Conservation (phyloP, 305 asterid species). For the Fraxinus platypoda region DNA sequence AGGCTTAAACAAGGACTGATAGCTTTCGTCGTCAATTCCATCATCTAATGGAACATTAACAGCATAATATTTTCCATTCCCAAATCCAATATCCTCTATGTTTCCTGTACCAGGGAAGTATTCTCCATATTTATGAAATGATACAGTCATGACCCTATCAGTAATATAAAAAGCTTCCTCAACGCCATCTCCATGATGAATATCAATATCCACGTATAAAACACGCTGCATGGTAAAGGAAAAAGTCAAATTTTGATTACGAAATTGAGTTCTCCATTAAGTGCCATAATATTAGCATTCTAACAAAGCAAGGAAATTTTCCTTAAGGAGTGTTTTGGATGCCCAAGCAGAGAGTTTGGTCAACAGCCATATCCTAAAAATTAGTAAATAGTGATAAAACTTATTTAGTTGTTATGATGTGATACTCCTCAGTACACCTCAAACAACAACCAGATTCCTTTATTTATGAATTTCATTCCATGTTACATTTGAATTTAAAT, state of each 20-base stretch:
- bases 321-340: not conserved
- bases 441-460: not conserved
- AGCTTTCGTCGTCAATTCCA: conserved; percentile 58
- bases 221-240: not conserved
- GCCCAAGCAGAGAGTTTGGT: not conserved
- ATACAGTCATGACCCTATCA: conserved; percentile 21
- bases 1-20: conserved; percentile 54
- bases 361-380: not conserved
- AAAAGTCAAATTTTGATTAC: not conserved
- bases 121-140: conserved; percentile 11
- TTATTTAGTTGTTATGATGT: not conserved
- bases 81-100: conserved; percentile 44
- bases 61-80: conserved; percentile 48
- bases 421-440: not conserved
- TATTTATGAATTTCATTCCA: not conserved
- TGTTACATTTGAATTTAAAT: not conserved
- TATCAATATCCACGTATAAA: not conserved
- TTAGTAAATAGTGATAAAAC: not conserved
- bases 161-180: conserved; percentile 22
- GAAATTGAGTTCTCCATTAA: not conserved
- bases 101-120: conserved; percentile 48
- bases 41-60: conserved; percentile 55
- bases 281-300: not conserved
- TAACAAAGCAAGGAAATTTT: not conserved
- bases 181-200: conserved; percentile 25